Conservation (phyloP, 1,284 basidiomycete species). For the Lentinula novae-zelandiae region DNA sequence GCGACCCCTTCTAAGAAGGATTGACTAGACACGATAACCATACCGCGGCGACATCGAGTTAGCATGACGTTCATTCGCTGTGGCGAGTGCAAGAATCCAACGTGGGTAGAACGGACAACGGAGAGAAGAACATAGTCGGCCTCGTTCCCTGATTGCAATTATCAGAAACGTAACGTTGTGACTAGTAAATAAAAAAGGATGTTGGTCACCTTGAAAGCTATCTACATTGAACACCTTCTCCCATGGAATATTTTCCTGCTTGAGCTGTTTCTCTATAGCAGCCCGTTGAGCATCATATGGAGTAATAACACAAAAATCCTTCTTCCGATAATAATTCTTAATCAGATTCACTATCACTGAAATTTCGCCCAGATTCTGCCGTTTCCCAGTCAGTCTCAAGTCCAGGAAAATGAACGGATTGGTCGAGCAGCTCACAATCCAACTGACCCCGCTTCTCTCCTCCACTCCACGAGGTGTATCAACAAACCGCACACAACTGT, state of each 20-base stretch:
- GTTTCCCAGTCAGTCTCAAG: not conserved
- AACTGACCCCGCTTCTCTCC: conserved; percentile 34
- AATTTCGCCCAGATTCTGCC: conserved; percentile 43
- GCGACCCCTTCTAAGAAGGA: conserved; percentile 28
- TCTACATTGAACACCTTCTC: conserved; percentile 50
- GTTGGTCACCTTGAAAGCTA: conserved; percentile 40
- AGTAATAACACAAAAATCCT: conserved; percentile 45
- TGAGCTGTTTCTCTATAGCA: conserved; percentile 36
- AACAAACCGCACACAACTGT: conserved; percentile 38
- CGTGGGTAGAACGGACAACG: conserved; percentile 35
- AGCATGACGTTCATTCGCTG: conserved; percentile 46
- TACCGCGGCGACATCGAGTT: conserved; percentile 39
- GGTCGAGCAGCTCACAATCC: conserved; percentile 31
- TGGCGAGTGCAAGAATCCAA: conserved; percentile 38
- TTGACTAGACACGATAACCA: conserved; percentile 37
- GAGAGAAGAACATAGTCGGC: conserved; percentile 41
- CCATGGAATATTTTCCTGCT: conserved; percentile 33
- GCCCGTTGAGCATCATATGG: conserved; percentile 54
- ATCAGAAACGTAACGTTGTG: not conserved
- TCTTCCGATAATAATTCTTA: conserved; percentile 31
- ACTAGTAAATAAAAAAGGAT: not conserved
- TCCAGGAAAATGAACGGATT: not conserved
- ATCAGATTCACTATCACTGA: conserved; percentile 37
- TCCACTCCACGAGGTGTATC: conserved; percentile 41
- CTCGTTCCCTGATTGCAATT: conserved; percentile 33